phyloP scores from a whole-genome alignment of 495 filamentous ascomycete genomes.

The Talaromyces borbonicus region DNA sequence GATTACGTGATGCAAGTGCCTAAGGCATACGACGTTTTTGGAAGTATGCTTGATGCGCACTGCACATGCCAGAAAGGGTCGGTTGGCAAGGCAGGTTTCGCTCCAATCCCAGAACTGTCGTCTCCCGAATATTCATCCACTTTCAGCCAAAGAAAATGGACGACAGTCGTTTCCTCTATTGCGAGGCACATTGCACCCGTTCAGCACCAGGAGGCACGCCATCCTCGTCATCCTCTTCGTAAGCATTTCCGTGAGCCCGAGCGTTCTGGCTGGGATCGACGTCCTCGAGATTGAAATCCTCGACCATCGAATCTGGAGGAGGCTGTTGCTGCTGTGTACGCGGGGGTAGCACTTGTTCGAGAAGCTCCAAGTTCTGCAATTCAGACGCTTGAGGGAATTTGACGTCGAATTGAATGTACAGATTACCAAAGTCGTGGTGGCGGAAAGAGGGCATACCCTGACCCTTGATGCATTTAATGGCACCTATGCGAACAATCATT shows the following conservation, averaged over 20 bases:
- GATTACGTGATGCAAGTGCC: no score
- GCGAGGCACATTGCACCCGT: slow-evolving; percentile 93
- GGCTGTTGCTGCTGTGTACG: slow-evolving; percentile 50
- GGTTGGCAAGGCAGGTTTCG: no score
- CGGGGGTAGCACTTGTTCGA: slow-evolving; percentile 74
- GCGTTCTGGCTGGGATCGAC: slow-evolving; percentile 58
- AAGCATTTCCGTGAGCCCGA: slow-evolving; percentile 65
- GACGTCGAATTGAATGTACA: slow-evolving; percentile 96
- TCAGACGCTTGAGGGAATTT: slow-evolving; percentile 71
- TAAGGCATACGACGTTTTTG: no score
- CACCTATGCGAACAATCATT: slow-evolving; percentile 46
- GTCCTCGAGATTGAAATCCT: slow-evolving; percentile 75
- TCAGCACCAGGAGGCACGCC: slow-evolving; percentile 69
- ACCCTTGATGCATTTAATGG: slow-evolving; percentile 87
- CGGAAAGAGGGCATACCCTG: slow-evolving; percentile 98
- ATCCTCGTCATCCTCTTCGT: slow-evolving; percentile 75
- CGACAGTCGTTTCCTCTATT: slow-evolving; percentile 48
- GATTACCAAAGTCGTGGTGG: slow-evolving; percentile 92
- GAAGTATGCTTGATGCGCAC: no score
- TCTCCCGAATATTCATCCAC: not conserved
- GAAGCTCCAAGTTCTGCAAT: slow-evolving; percentile 43
- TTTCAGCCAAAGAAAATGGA: no score
- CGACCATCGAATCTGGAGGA: slow-evolving; percentile 76
- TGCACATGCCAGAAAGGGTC: no score
- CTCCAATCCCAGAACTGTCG: not conserved